These are phyloP conservation scores for Aureobasidium sp. DNA, from an alignment of 2,329 filamentous ascomycete genomes.

Conservation along the genomic window DNA sequence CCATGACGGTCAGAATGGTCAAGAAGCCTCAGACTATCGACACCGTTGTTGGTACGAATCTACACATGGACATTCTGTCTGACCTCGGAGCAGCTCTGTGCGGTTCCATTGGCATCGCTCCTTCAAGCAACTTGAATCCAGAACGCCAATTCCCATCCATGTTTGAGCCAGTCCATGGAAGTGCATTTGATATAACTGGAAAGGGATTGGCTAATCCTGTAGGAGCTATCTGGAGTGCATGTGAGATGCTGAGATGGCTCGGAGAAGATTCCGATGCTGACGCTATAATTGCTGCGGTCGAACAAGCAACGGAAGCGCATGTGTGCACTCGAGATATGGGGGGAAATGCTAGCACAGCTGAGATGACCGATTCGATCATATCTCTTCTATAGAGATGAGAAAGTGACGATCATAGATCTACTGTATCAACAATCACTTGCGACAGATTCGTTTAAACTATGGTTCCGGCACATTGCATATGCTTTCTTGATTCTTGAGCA, in stretches of 20 bases:
- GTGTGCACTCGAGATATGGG: constrained; percentile 47
- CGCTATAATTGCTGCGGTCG: constrained; percentile 43
- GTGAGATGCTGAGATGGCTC: constrained; percentile 51
- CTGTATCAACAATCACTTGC: too few relatives aligned
- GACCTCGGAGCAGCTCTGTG: constrained; percentile 62
- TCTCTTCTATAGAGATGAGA: too few relatives aligned
- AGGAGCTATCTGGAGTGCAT: constrained; percentile 50
- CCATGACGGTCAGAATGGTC: constrained; percentile 52
- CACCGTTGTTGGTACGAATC: constrained; percentile 32
- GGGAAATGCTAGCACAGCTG: constrained; percentile 31
- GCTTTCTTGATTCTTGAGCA: too few relatives aligned
- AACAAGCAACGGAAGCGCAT: constrained; percentile 44
- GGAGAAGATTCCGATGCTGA: constrained; percentile 44
- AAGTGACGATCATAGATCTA: too few relatives aligned
- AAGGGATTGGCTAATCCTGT: constrained; percentile 51
- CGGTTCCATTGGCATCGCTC: constrained; percentile 63
- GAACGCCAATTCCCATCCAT: constrained; percentile 50
- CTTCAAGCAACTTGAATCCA: constrained; percentile 61
- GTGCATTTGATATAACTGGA: constrained; percentile 50
- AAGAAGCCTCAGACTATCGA: constrained; percentile 28
- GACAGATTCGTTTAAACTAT: too few relatives aligned
- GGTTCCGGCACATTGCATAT: too few relatives aligned
- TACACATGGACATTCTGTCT: constrained; percentile 57
- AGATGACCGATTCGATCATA: too few relatives aligned
- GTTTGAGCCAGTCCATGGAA: constrained; percentile 55